Evolutionary conservation across 2,329 filamentous ascomycete species (phyloP), one percentile per base, ranked within the genome.

Genomic region (Zymoseptoria tritici): DNA sequence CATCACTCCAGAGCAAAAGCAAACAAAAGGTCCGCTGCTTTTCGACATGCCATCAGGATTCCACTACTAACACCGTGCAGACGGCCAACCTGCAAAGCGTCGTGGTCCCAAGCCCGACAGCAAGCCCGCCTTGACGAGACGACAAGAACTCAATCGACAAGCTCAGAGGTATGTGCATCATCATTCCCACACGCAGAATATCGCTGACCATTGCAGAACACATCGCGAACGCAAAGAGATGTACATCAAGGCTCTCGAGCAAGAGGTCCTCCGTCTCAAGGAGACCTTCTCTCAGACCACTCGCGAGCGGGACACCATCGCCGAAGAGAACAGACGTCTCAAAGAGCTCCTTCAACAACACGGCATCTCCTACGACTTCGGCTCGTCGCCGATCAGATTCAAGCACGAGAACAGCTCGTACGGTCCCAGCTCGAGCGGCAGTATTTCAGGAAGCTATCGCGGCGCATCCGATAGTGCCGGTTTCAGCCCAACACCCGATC

Each of bases 211-310:
- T 7, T 16, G 0, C 71, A 96, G 94, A 72, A 97, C 94, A 19
- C 94, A 99, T 75, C 91, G 94, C 58, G 94, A 97, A 77, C 86
- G 94, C 66, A 97, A 97, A 74, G 94, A 97, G 76, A 83, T 91
- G 68, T 97, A 97, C 74, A 95, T 97, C 79, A 95, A 95, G 74
- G 86, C 89, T 9, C 83, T 97, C 16, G 94, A 99, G 75, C 87
- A 93, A 70, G 91, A 97, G 76, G 89, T 97, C 4, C 81, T 95
- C 20, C 87, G 91, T 54, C 80, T 97, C 51, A 94, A 95, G 73
- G 91, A 97, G 72, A 82, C 88, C n/a, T 93, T 87, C 70, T 86
- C 85, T 69, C 85, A 83, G 55, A 83, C 87, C 19, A 83, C 85
- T 6, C 85, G 88, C 66, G 90, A 95, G 72, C 90, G 91, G 70